Evolutionary conservation across 306 rosid species (phyloP).

Genomic region (Corylus heterophylla): DNA sequence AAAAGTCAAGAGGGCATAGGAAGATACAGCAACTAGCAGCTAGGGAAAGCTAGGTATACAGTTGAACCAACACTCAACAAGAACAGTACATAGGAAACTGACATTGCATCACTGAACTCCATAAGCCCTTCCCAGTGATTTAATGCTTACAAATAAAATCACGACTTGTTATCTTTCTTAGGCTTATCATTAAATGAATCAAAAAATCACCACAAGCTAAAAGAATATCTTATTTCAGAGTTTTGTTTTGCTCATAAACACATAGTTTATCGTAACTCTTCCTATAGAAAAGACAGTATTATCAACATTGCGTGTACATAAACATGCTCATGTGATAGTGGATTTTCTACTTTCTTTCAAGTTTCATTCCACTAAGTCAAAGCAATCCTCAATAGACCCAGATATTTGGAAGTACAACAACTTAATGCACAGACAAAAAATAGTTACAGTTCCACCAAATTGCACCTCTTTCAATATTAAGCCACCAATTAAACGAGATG

Average conservation of each 20-base stretch:
- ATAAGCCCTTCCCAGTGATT: background rate
- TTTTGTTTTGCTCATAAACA: background rate
- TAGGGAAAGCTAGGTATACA: background rate
- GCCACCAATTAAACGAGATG: conserved; percentile 40
- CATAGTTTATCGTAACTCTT: background rate
- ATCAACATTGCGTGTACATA: background rate
- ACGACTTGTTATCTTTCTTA: background rate
- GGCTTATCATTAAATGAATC: background rate
- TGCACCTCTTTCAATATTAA: conserved; percentile 63
- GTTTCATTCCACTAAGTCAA: background rate
- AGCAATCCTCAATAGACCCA: background rate
- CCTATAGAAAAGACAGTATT: background rate
- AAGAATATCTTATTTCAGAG: background rate
- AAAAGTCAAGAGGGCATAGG: background rate
- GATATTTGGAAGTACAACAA: background rate
- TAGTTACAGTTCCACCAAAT: background rate
- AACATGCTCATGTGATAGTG: background rate
- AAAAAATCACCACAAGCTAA: background rate
- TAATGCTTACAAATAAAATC: background rate
- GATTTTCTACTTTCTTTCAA: background rate
- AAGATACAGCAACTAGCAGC: background rate
- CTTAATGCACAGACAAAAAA: background rate
- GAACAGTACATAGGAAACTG: background rate
- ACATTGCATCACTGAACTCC: background rate
- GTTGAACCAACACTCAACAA: background rate